A percentile compares a stretch with the other conserved stretches of the same genome.
These are phyloP conservation scores for Aegilops longissima DNA, from an alignment of 176 grass and related monocot genomes.

Conservation along the genomic window DNA sequence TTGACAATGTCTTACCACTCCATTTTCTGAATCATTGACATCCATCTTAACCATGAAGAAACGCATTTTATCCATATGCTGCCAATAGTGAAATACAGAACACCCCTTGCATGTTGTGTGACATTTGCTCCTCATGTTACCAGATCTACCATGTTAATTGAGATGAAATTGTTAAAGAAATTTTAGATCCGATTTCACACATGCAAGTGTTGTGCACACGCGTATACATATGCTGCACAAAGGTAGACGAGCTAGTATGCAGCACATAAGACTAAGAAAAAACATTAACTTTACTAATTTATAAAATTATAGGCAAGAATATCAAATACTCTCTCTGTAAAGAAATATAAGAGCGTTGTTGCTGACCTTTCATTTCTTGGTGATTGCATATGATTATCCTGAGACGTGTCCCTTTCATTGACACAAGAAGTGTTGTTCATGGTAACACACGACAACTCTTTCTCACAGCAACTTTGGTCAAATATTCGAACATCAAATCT, in stretches of 20 bases:
- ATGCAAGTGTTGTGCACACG: background rate
- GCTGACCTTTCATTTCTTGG: background rate
- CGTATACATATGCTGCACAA: background rate
- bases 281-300: background rate
- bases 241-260: background rate
- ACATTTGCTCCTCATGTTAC: background rate
- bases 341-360: background rate
- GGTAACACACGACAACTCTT: background rate
- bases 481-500: conserved; percentile 43
- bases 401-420: background rate
- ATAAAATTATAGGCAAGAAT: background rate
- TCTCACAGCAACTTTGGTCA: conserved; percentile 20
- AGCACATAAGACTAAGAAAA: background rate
- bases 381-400: background rate
- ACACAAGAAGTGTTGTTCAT: background rate
- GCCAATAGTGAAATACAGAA: conserved; percentile 15
- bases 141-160: background rate
- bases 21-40: conserved; percentile 28
- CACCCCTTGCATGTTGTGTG: background rate
- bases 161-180: background rate
- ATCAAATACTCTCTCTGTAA: background rate
- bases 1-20: conserved; percentile 29
- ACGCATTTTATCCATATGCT: background rate
- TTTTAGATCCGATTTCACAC: background rate
- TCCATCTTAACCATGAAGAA: conserved; percentile 40